These are phyloP conservation scores for Mucor lusitanicus DNA, from an alignment of 371 early-diverging fungal genomes.

Conservation along the genomic window DNA sequence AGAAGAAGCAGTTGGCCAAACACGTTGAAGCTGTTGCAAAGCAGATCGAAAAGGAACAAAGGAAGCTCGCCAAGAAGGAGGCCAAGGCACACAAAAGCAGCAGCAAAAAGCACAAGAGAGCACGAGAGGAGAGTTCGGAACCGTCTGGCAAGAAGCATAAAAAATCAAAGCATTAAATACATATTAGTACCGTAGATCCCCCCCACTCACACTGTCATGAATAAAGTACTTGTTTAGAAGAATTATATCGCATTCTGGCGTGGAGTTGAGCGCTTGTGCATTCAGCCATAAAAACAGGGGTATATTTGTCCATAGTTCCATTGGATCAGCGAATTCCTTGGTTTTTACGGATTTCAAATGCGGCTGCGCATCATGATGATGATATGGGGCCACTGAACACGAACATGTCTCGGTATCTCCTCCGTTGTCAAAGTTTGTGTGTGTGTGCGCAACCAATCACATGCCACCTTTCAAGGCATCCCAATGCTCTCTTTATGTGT, in stretches of 20 bases:
- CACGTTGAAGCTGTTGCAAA: conserved; percentile 10
- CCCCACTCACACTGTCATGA: too few relatives aligned
- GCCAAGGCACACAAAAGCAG: background rate
- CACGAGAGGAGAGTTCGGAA: background rate
- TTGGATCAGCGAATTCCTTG: too few relatives aligned
- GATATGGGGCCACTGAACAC: background rate
- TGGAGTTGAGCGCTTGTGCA: too few relatives aligned
- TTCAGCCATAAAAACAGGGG: too few relatives aligned
- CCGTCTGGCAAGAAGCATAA: background rate
- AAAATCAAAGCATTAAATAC: background rate
- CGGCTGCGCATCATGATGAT: background rate
- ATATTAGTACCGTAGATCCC: too few relatives aligned
- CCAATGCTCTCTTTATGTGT: background rate
- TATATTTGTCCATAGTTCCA: too few relatives aligned
- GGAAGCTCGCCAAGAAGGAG: background rate
- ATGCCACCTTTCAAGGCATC: background rate
- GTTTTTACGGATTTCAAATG: background rate
- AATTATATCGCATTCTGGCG: too few relatives aligned
- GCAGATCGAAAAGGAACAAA: conserved; percentile 1
- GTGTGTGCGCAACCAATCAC: background rate
- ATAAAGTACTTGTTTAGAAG: background rate
- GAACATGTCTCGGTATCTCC: background rate
- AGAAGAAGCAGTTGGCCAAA: conserved; percentile 20
- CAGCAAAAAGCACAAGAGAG: background rate
- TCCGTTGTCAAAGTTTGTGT: background rate